Evolutionary conservation across 192 early-diverging fungal genomes (phyloP).

Genomic region (Backusella parvicylindrica): DNA sequence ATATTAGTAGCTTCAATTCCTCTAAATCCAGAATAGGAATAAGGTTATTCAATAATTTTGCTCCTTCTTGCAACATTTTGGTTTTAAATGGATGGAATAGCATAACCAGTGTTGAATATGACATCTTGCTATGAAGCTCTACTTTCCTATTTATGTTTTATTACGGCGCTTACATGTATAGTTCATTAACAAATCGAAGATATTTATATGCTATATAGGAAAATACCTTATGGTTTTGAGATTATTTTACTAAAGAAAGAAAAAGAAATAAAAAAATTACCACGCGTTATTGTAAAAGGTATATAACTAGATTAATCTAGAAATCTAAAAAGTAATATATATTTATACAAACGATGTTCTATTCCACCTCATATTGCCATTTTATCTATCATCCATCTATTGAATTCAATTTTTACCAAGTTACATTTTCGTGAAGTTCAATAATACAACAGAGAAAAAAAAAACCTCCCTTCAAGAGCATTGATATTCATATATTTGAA

Average conservation of each 20-base stretch:
- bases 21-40: background rate
- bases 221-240: background rate
- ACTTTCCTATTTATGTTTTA: background rate
- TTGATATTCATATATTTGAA: no score
- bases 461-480: no score
- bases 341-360: no score
- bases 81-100: background rate
- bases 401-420: background rate
- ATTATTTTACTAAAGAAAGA: background rate
- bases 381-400: background rate
- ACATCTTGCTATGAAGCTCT: background rate
- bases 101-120: background rate
- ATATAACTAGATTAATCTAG: background rate
- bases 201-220: background rate
- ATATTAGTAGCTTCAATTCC: background rate
- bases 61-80: background rate
- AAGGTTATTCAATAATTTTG: background rate
- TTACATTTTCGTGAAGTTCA: background rate
- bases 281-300: background rate
- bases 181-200: background rate
- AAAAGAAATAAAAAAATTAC: background rate
- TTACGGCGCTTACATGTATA: background rate
- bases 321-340: no score
- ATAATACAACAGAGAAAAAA: background rate
- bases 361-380: background rate